Evolutionary conservation across 176 grass and related monocot species (phyloP), one percentile per base, ranked within the genome.

Genomic region (Oryza glumipatula): DNA sequence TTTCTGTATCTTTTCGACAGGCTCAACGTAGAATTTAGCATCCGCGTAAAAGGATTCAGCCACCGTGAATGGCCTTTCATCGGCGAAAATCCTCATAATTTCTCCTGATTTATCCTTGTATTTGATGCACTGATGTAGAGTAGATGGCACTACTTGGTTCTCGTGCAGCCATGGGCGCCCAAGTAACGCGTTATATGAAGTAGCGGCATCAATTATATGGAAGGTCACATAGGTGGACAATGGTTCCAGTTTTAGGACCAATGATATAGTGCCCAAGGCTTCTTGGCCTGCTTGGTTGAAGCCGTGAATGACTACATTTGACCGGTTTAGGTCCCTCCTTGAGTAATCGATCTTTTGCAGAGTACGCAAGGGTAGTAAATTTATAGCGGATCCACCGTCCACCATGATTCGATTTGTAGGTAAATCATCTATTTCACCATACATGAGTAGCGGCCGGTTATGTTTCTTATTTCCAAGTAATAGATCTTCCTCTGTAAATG

Each of bases 11-110:
- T 82, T 72, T 1, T 45, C 35, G 28, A 82, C 4, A 0, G 33
- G 68, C 7, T 82, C 79, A 38, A 81, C 36, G 4, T 70, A 81
- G 5, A 70, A 54, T 5, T 81, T 70, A 13, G 64, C 77, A n/a
- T 80, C 44, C 0, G 28, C 28, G 23, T 70, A 81, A 0, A 48
- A 48, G 0, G 43, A 33, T 14, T 80, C 41, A 0, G 64, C 64
- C 5, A 49, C 2, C 0, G 44, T 76, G 1, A 76, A 75, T 38
- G 82, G 61, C 9, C 7, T 83, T 5, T 83, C 66, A 39, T 76
- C 19, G 0, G 28, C 45, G 14, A 84, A 84, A 23, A 84, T 84
- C 0, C 19, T 4, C 1, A 76, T 0, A 8, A 6, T 9, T 2
- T 76, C 14, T 0, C 72, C 26, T 0, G 4, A 66, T 0, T 63